A percentile compares a stretch with the other conserved stretches of the same genome.
Conservation (phyloP, 1,284 basidiomycete genomes). For the Sparassis latifolia region DNA sequence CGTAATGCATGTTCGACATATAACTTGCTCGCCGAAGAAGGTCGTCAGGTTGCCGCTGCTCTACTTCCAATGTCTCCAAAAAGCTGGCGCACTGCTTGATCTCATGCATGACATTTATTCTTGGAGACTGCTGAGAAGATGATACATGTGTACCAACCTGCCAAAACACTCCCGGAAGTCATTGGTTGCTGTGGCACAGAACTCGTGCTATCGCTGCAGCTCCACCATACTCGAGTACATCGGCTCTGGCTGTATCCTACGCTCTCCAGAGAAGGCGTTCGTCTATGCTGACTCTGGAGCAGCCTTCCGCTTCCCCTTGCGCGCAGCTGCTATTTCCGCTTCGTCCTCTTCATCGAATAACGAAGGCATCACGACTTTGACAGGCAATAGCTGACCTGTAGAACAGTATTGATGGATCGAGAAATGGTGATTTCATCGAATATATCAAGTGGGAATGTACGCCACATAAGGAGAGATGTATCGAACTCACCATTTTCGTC, state of each 20-base stretch:
- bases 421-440: neutral
- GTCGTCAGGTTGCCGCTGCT: slow-evolving; percentile 85
- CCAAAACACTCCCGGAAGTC: too few species aligned
- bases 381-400: slow-evolving; percentile 35
- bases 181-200: too few species aligned
- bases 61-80: slow-evolving; percentile 60
- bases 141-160: too few species aligned
- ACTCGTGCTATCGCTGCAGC: too few species aligned
- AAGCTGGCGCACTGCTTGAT: slow-evolving; percentile 30
- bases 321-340: slow-evolving; percentile 18
- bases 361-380: slow-evolving; percentile 36
- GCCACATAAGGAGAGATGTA: neutral
- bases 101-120: too few species aligned
- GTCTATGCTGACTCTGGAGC: neutral
- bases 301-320: slow-evolving; percentile 46
- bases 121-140: too few species aligned
- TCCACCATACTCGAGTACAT: too few species aligned
- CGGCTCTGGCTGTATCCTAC: too few species aligned
- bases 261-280: too few species aligned
- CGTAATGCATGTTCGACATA: slow-evolving; percentile 93
- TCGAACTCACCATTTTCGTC: slow-evolving; percentile 43
- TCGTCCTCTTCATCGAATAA: slow-evolving; percentile 39
- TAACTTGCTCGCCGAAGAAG: slow-evolving; percentile 90
- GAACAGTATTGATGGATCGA: neutral
- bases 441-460: slow-evolving; percentile 7